A percentile compares a stretch with the other conserved stretches of the same genome.
Conservation (phyloP, 2,329 filamentous ascomycete genomes). For the Ustulina deusta region DNA sequence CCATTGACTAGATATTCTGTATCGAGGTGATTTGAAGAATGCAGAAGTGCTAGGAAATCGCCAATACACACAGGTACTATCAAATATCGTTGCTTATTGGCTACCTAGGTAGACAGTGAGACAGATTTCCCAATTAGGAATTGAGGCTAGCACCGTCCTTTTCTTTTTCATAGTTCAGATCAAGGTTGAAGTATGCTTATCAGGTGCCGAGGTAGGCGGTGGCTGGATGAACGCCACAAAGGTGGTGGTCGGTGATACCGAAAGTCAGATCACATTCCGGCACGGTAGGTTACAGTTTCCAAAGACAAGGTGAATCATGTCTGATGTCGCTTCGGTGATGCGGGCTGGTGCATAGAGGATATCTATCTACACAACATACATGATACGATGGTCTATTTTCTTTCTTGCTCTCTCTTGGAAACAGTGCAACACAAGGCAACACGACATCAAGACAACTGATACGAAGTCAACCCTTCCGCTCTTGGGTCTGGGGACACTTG, state of each 20-base stretch:
- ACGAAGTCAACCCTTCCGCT: not conserved
- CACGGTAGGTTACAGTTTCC: not conserved
- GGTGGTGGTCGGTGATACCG: not conserved
- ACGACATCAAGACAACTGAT: not conserved
- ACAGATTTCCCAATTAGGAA: constrained; percentile 11
- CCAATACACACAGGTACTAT: no score
- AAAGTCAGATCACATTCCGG: constrained; percentile 10
- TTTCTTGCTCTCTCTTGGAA: not conserved
- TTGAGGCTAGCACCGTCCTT: not conserved
- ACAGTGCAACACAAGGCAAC: not conserved
- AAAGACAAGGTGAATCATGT: not conserved
- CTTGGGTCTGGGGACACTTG: not conserved
- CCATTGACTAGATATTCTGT: not conserved
- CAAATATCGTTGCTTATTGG: not conserved
- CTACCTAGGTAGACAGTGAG: constrained; percentile 2
- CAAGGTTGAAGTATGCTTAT: not conserved
- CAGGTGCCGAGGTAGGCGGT: not conserved
- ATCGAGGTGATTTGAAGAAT: not conserved
- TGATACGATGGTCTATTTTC: not conserved
- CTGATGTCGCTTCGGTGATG: not conserved
- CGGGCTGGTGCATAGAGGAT: constrained; percentile 2
- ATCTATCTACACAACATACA: not conserved
- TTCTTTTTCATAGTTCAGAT: not conserved
- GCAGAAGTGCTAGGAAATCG: not conserved
- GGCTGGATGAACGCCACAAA: not conserved